Evolutionary conservation across 768 basidiomycete genomes (phyloP), one percentile per base, ranked within the genome.

Genomic region (Tylopilus plumbeoviolaceoides): DNA sequence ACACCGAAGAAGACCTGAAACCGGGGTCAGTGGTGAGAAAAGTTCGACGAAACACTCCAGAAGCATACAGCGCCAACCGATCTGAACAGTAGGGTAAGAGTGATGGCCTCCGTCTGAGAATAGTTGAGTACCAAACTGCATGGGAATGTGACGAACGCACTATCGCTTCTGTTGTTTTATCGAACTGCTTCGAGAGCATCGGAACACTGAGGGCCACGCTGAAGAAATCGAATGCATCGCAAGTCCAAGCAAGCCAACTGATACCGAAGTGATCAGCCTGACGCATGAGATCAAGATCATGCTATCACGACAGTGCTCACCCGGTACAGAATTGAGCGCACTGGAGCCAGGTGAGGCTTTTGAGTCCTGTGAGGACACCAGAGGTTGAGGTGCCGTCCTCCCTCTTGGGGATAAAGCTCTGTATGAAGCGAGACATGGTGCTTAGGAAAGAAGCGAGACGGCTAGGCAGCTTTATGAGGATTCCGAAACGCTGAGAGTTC

Each of bases 151-250:
- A 15, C 33, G 15, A 33, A 69, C 75, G 50, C 47, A 78, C 78
- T 50, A 89, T 64, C 6, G 49, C 81, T n/a, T 72, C 53, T 20
- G 74, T 67, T 0, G 61, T 45, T 54, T 69, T 73, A 33, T 70
- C 48, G 51, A 89, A 88, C 58, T 85, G 79, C 0, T 47, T 51
- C 40, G 73, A 62, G 6, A 89, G 73, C 49, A 66, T 59, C 9
- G 71, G 66, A 14, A 87, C 73, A 52, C 73, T 79, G 50, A 87
- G 78, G 9, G 84, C 78, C 4, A 87, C 91, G 18, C 81, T 81
- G 73, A 93, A 94, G 72, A 90, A 93, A 67, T 93, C 92, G 61
- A 90, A 82, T 1, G 90, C 89, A 62, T 93, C 91, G 68, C 82
- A 85, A 7, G 83, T 87, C 91, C 91, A 94, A 0, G 89, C 88